These are phyloP conservation scores for Saitozyma podzolica DNA, from an alignment of 768 basidiomycete species.

Conservation along the genomic window DNA sequence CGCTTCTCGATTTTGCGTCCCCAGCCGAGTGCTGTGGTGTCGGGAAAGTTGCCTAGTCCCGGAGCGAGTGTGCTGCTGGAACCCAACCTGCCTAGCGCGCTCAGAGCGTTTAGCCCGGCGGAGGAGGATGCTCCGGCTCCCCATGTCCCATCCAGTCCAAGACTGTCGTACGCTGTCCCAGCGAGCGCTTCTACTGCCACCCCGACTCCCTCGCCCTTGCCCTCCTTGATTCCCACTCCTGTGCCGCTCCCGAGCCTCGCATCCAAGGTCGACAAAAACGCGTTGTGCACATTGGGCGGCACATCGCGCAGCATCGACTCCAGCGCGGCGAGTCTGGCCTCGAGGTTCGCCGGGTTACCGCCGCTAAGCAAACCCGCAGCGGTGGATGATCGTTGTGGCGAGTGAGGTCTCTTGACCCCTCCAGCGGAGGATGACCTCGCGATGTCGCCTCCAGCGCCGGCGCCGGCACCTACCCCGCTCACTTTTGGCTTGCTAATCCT, in stretches of 20 bases:
- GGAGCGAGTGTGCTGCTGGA: slow-evolving; percentile 13
- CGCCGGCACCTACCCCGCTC: neutral
- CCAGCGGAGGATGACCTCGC: too few species aligned
- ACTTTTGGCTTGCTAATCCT: slow-evolving; percentile 39
- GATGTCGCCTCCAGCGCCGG: too few species aligned
- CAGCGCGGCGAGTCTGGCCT: slow-evolving; percentile 50
- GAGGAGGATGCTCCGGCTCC: neutral
- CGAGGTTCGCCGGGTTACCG: slow-evolving; percentile 28
- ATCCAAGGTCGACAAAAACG: slow-evolving; percentile 49
- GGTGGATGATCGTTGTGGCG: neutral
- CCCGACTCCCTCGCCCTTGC: slow-evolving; percentile 34
- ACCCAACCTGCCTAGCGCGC: slow-evolving; percentile 7
- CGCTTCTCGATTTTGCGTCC: slow-evolving; percentile 10
- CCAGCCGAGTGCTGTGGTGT: neutral
- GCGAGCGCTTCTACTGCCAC: slow-evolving; percentile 35
- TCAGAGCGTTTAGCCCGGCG: slow-evolving; percentile 3
- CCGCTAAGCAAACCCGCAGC: neutral
- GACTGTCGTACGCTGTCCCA: neutral
- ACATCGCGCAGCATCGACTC: slow-evolving; percentile 53
- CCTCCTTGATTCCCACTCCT: slow-evolving; percentile 41
- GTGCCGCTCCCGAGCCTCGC: slow-evolving; percentile 44
- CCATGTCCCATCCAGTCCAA: neutral
- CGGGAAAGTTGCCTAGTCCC: slow-evolving; percentile 2
- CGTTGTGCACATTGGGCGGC: slow-evolving; percentile 53
- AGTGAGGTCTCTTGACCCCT: neutral